phyloP scores from a whole-genome alignment of 495 filamentous ascomycete genomes.

The Penicillium ochrochloron region DNA sequence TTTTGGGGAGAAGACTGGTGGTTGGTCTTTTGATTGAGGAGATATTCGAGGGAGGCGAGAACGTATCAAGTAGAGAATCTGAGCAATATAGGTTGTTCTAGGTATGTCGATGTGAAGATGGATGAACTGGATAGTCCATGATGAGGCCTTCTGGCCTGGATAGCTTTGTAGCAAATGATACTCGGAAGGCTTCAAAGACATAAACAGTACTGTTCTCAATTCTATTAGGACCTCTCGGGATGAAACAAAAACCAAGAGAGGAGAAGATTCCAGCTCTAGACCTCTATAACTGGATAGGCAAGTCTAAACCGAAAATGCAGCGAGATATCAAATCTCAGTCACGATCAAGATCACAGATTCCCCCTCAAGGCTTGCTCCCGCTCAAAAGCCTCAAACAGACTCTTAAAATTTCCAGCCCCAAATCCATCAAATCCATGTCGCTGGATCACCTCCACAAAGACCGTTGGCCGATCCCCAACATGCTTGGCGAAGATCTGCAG shows the following conservation, averaged over 20 bases:
- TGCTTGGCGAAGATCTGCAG: slow-evolving; percentile 83
- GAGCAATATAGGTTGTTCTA: not conserved
- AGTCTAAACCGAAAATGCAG: not conserved
- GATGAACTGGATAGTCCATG: not conserved
- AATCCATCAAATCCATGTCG: slow-evolving; percentile 79
- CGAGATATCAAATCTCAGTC: not conserved
- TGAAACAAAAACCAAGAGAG: not conserved
- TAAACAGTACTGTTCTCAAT: not conserved
- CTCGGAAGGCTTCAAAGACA: not conserved
- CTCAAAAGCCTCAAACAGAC: slow-evolving; percentile 85
- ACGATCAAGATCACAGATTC: slow-evolving; percentile 23
- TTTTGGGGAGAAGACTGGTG: slow-evolving; percentile 40
- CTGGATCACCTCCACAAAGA: slow-evolving; percentile 87
- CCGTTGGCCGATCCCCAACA: slow-evolving; percentile 80
- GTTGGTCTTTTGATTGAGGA: slow-evolving; percentile 38
- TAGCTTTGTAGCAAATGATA: too few species aligned
- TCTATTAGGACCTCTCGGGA: not conserved
- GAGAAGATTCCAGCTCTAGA: not conserved
- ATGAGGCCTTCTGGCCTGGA: not conserved
- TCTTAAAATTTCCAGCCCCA: slow-evolving; percentile 87
- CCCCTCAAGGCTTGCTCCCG: slow-evolving; percentile 65
- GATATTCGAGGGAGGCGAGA: not conserved
- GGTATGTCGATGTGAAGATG: not conserved
- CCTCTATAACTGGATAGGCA: not conserved
- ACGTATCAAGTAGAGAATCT: too few species aligned